Evolutionary conservation across 192 early-diverging fungal species (phyloP).

Genomic region (Podila epicladia): DNA sequence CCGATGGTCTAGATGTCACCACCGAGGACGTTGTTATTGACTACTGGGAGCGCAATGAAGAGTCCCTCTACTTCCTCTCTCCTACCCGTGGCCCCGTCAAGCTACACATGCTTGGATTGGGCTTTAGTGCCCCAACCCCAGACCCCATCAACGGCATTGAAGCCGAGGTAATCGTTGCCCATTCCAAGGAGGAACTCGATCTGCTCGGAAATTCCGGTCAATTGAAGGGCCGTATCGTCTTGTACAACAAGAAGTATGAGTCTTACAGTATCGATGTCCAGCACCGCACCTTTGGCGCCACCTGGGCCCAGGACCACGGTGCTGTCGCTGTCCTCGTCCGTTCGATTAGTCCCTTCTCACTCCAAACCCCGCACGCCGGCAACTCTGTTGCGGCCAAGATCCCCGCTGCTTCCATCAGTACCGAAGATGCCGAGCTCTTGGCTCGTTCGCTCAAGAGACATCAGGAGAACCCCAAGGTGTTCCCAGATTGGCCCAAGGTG

Average conservation of each 20-base stretch:
- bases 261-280: constrained; percentile 30
- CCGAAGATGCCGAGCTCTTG: constrained; percentile 63
- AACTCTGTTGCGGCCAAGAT: constrained; percentile 56
- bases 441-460: constrained; percentile 59
- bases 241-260: constrained; percentile 58
- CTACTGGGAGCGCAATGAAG: constrained; percentile 61
- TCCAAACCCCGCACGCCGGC: constrained; percentile 63
- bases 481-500: constrained; percentile 60
- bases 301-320: constrained; percentile 57
- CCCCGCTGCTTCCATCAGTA: constrained; percentile 64
- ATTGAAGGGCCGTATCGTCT: constrained; percentile 59
- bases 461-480: constrained; percentile 19
- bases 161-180: constrained; percentile 61
- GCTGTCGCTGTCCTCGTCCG: constrained; percentile 64
- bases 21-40: constrained; percentile 65
- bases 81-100: constrained; percentile 58
- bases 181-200: constrained; percentile 60
- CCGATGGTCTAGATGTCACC: constrained; percentile 56
- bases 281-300: constrained; percentile 17
- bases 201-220: constrained; percentile 45
- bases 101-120: constrained; percentile 61
- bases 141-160: constrained; percentile 30
- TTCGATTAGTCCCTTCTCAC: constrained; percentile 56
- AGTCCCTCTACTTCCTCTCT: constrained; percentile 62
- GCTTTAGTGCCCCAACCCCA: constrained; percentile 59